Evolutionary conservation across 306 rosid genomes (phyloP), one percentile per base, ranked within the genome.

Genomic region (Quercus wislizeni): DNA sequence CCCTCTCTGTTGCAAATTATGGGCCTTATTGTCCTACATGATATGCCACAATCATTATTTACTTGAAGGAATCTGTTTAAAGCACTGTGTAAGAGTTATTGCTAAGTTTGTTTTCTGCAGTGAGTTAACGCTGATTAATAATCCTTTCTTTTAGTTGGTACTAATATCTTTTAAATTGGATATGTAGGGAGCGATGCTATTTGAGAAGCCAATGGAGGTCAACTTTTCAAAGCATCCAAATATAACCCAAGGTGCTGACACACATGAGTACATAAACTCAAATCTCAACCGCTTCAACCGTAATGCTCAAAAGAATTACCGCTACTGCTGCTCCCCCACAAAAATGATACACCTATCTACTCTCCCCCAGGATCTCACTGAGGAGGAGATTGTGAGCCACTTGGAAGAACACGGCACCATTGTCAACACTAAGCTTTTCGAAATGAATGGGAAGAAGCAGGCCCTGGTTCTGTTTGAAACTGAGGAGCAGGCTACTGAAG

Each of bases 401-500:
- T 61, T 96, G 3, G 97, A 93, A 85, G 98, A 96, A 74, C 92
- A 90, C 20, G 94, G 98, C 71, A 58, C 87, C 77, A 90, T 96
- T 59, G 82, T 89, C 43, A 93, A 89, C 87, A 84, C 92, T 49
- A 96, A 91, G 89, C 87, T 96, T 55, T 96, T 93, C 74, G 98
- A 96, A 86, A 96, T 96, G 99, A 96, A 93, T 38, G 99, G 98
- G n/a, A 96, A 93, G 84, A 96, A 93, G 82, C 99, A 96, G 84
- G 91, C 98, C 5, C 88, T 96, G 43, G 93, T 91, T 77, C 87
- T 91, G 87, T 96, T 91, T 55, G 99, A 96, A 61, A 88, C 90
- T 0, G 99, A 96, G 91, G 99, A 93, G 88, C 92, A 89, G 83
- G 98, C 99, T 33, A 91, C 99, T 6, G 99, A 96, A 81, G 97